A percentile compares a stretch with the other conserved stretches of the same genome.
Evolutionary conservation across 768 basidiomycete species (phyloP).

Genomic region (Lactarius trivialis): DNA sequence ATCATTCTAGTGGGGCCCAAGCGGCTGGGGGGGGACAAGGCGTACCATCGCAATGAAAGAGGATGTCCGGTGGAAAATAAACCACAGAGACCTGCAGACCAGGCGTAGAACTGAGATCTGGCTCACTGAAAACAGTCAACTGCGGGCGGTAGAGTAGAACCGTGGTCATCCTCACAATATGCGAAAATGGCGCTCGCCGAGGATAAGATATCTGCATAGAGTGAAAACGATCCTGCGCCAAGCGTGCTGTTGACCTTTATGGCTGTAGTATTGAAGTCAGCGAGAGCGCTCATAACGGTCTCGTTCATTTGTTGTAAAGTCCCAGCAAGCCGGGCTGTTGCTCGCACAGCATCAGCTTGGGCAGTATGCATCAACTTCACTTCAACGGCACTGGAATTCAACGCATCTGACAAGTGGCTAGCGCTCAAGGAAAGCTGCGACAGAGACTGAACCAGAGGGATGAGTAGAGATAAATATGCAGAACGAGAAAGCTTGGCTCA

Average conservation of each 20-base stretch:
- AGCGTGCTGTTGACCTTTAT: conserved; percentile 12
- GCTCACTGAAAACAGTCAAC: conserved; percentile 6
- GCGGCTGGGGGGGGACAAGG: not conserved
- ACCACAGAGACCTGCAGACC: conserved; percentile 6
- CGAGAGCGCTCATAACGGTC: conserved; percentile 7
- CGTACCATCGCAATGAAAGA: conserved; percentile 16
- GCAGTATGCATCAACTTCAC: conserved; percentile 6
- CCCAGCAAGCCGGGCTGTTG: conserved; percentile 11
- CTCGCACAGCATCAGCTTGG: conserved; percentile 14
- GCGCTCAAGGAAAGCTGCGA: not conserved
- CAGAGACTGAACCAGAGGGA: conserved; percentile 4
- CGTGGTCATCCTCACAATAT: conserved; percentile 1
- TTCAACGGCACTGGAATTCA: conserved; percentile 13
- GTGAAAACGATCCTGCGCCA: not conserved
- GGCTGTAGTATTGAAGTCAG: conserved; percentile 15
- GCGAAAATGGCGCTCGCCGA: not conserved
- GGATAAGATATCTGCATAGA: conserved; percentile 3
- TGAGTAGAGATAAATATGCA: not conserved
- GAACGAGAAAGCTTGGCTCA: not conserved
- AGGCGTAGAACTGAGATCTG: conserved; percentile 7
- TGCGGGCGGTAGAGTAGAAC: not conserved
- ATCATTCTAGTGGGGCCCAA: not conserved
- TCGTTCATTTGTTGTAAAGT: conserved; percentile 14
- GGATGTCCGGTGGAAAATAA: not conserved
- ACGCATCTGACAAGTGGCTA: not conserved